Evolutionary conservation across 2,329 filamentous ascomycete genomes (phyloP).

Genomic region (Davidsoniella eucalypti): DNA sequence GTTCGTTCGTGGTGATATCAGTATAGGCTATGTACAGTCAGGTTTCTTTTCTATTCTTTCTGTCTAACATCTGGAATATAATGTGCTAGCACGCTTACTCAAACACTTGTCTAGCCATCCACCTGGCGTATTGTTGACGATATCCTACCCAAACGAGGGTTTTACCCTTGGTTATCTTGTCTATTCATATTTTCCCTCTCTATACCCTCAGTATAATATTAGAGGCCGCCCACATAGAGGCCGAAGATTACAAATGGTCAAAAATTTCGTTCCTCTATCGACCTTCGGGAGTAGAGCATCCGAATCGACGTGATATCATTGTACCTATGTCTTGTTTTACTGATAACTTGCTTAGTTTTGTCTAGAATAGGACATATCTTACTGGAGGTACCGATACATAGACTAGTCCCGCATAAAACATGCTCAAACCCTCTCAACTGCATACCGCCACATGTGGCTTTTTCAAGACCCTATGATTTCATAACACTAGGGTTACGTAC

Average conservation of each 20-base stretch:
- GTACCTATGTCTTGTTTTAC: background rate
- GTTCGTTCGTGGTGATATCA: background rate
- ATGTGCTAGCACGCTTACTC: no score
- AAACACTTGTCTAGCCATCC: no score
- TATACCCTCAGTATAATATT: background rate
- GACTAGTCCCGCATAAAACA: conserved; percentile 20
- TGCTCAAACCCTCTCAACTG: conserved; percentile 37
- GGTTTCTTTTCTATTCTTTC: background rate
- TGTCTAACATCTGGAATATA: background rate
- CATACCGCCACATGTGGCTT: background rate
- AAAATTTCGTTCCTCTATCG: background rate
- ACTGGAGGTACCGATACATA: conserved; percentile 21
- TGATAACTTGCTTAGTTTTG: background rate
- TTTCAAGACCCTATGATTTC: no score
- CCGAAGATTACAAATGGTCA: background rate
- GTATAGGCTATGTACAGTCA: background rate
- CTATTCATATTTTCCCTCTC: background rate
- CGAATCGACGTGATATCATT: no score
- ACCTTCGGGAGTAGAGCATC: background rate
- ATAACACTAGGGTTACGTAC: no score
- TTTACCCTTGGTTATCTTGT: background rate
- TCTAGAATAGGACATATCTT: background rate
- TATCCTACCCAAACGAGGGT: no score
- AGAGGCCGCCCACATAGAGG: no score
- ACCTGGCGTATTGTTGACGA: no score